Evolutionary conservation across 2,329 filamentous ascomycete species (phyloP), one percentile per base, ranked within the genome.

Genomic region (Diplocarpon rosae): DNA sequence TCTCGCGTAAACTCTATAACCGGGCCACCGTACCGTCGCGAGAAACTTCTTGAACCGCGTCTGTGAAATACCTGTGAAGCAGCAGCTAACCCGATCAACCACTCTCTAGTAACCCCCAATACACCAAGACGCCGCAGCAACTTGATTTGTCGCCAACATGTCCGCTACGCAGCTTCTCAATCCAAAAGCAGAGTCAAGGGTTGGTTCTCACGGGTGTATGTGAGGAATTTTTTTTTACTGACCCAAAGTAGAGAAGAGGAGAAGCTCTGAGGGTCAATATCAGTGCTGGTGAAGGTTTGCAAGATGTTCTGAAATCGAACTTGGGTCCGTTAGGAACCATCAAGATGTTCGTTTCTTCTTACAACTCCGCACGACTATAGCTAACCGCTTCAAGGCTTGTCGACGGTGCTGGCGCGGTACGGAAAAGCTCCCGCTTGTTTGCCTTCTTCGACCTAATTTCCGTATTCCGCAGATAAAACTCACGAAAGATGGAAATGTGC

Each of bases 231-330:
- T 51, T 54, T 51, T 56, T 47, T 57, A 58, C 57, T 58, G 55
- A 59, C 55, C 45, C 46, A 56, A 52, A 55, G 59, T 62, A 94
- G 88, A 82, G 92, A 74, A 82, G 92, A 73, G 92, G 87, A 67
- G 92, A 98, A 79, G 92, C 92, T 73, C 73, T 98, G 52, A 80
- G 78, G 68, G 89, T 96, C 67, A 98, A 98, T 74, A 96, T 98
- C 69, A 87, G 76, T 62, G 92, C 92, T 55, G 92, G 90, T 62
- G 89, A 95, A 70, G 92, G 92, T 61, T 72, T 89, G 53, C 80
- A 89, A 63, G 78, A 94, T 86, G 92, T 98, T 42, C 75, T 98
- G 63, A 90, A 92, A 68, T 95, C 90, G 43, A 98, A 98, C 67
- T 66, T 98, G 56, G 92, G 92, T 59, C 92, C 92, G 46, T 76